Evolutionary conservation across 2,329 filamentous ascomycete genomes (phyloP).

Genomic region (Epicoccum sorghinum): DNA sequence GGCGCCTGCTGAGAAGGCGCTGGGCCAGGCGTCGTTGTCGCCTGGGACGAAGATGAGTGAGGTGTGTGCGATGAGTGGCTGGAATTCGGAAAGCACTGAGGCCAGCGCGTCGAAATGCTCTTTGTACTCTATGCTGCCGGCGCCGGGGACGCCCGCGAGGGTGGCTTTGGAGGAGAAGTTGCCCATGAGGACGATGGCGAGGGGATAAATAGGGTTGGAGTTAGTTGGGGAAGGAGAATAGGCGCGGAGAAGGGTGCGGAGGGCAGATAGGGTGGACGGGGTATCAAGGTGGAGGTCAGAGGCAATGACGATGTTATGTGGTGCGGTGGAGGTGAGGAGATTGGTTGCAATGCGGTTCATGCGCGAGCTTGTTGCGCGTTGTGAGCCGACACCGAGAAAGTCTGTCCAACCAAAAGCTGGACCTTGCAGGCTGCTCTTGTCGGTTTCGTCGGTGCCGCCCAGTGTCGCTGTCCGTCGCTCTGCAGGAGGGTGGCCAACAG

Average conservation of each 20-base stretch:
- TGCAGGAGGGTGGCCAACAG: conserved; percentile 88
- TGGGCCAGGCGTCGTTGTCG: conserved; percentile 97
- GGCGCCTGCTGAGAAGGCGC: conserved; percentile 78
- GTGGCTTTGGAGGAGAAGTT: conserved; percentile 73
- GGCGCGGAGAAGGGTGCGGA: conserved; percentile 76
- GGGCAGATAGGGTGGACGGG: conserved; percentile 77
- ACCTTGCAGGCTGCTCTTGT: conserved; percentile 45
- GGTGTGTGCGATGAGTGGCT: conserved; percentile 74
- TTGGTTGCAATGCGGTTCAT: conserved; percentile 82
- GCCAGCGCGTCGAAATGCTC: conserved; percentile 92
- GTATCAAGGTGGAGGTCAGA: conserved; percentile 88
- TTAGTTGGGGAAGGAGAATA: conserved; percentile 67
- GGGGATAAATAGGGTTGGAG: conserved; percentile 68
- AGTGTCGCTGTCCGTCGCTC: conserved; percentile 82
- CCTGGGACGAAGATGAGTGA: conserved; percentile 94
- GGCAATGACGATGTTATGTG: conserved; percentile 71
- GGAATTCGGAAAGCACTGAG: conserved; percentile 81
- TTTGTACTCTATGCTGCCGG: conserved; percentile 93
- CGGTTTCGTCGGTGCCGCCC: conserved; percentile 64
- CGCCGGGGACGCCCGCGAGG: conserved; percentile 68
- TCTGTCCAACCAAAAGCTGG: conserved; percentile 89
- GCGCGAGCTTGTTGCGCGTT: conserved; percentile 78
- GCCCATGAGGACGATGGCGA: conserved; percentile 82
- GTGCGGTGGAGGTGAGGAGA: conserved; percentile 57
- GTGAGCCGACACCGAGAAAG: conserved; percentile 89